Evolutionary conservation across 257 asterid genomes (phyloP), one percentile per base, ranked within the genome.

Genomic region (Solanum chiquidenum): DNA sequence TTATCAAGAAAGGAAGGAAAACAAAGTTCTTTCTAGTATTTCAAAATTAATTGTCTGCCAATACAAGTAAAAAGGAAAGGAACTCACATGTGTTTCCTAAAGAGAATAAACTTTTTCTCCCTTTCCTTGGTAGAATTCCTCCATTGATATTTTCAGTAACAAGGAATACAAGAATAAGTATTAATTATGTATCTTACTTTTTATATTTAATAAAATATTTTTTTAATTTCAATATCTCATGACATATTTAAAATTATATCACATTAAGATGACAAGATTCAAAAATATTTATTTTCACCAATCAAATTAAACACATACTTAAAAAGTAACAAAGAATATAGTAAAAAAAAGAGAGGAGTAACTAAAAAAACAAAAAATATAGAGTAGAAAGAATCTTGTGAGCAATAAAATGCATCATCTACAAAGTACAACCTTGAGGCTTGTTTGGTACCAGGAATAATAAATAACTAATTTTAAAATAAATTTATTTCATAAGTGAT

Each of bases 251-350:
- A 55, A 55, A 55, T 55, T 5, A 55, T 55, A 55, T 20, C 9
- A 55, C 4, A 18, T 20, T 55, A 55, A 18, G 1, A 1, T 1
- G 2, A 7, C 4, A 3, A 7, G 1, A 3, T 7, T 55, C 5
- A 55, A 46, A 46, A 46, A 46, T 12, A 46, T 46, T 46, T 46
- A 46, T 46, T 46, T 46, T 46, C 55, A 46, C 55, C 55, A 46
- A 46, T 46, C 20, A 46, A 46, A 4, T 46, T 46, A 46, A 46
- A 46, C 55, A 46, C 55, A 46, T 1, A 46, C 55, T 4, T 46
- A 12, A 46, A 46, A 46, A 46, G 55, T 46, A 46, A 46, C 55
- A 46, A 46, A 46, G 20, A 12, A 13, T 46, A 46, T 46, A 46
- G 52, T 12, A 12, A 46, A 46, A 12, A 46, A 46, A 4, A 46